phyloP scores from a whole-genome alignment of 2,329 filamentous ascomycete species.

The Penicillium occitanis region DNA sequence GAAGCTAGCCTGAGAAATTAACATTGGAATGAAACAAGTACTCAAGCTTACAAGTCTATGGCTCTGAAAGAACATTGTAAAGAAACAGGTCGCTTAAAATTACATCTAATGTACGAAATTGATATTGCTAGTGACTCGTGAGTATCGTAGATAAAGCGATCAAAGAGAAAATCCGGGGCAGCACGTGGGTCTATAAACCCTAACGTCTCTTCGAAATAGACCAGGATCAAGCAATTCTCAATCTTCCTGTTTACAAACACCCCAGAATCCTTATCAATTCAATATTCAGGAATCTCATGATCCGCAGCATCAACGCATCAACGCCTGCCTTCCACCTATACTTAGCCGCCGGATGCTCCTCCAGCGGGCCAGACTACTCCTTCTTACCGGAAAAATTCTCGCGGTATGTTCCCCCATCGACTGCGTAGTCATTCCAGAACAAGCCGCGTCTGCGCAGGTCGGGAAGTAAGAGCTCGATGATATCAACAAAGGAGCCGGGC shows the following conservation, averaged over 20 bases:
- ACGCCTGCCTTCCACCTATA: constrained; percentile 42
- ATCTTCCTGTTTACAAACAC: constrained; percentile 16
- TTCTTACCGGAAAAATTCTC: constrained; percentile 40
- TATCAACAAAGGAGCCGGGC: constrained; percentile 66
- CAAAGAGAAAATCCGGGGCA: background rate
- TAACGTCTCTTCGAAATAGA: background rate
- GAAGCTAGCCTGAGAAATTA: no score
- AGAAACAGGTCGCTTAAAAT: no score
- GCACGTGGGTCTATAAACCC: background rate
- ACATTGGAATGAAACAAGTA: no score
- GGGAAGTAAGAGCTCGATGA: constrained; percentile 64
- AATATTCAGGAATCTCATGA: constrained; percentile 28
- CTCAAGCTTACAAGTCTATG: no score
- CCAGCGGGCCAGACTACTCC: constrained; percentile 35
- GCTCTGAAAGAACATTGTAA: no score
- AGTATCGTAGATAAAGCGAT: background rate
- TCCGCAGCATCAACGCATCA: constrained; percentile 35
- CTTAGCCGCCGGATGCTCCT: constrained; percentile 39
- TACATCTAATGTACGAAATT: no score
- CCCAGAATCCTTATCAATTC: background rate
- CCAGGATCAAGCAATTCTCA: constrained; percentile 16
- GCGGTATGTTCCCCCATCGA: constrained; percentile 39
- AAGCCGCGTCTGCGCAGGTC: constrained; percentile 60
- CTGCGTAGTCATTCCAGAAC: constrained; percentile 42
- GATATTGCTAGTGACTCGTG: no score